phyloP scores from a whole-genome alignment of 2,329 filamentous ascomycete species.

The Cladosporium sp. region DNA sequence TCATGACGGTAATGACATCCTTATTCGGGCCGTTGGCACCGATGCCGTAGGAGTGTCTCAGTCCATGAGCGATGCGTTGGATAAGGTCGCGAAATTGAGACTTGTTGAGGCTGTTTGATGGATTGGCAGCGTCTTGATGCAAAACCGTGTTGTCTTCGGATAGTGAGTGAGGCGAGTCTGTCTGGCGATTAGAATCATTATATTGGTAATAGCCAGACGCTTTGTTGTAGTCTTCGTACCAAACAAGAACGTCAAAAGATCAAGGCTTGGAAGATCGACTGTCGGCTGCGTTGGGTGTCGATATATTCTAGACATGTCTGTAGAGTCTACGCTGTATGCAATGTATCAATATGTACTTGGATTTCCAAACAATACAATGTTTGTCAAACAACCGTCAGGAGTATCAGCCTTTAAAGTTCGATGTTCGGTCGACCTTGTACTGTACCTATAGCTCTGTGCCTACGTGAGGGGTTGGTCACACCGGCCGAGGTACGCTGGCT shows the following conservation, averaged over 20 bases:
- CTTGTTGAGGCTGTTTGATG: slow-evolving; percentile 58
- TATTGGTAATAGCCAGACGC: slow-evolving; percentile 10
- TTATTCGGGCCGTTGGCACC: slow-evolving; percentile 52
- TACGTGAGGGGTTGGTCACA: slow-evolving; percentile 3
- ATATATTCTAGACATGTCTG: slow-evolving; percentile 26
- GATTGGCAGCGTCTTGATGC: slow-evolving; percentile 60
- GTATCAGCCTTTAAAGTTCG: neutral
- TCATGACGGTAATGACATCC: slow-evolving; percentile 60
- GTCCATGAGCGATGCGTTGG: slow-evolving; percentile 57
- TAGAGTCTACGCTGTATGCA: neutral
- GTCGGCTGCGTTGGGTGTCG: slow-evolving; percentile 30
- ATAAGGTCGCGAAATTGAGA: slow-evolving; percentile 51
- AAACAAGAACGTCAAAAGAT: slow-evolving; percentile 47
- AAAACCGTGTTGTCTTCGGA: slow-evolving; percentile 55
- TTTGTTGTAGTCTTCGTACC: slow-evolving; percentile 35
- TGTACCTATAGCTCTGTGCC: neutral
- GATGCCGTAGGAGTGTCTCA: slow-evolving; percentile 58
- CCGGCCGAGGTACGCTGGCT: slow-evolving; percentile 10
- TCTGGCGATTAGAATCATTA: neutral
- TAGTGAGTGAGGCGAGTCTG: slow-evolving; percentile 33
- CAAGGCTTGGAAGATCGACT: slow-evolving; percentile 39
- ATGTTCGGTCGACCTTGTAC: neutral
- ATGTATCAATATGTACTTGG: neutral
- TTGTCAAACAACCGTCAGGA: neutral
- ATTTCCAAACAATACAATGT: neutral